A percentile compares a stretch with the other conserved stretches of the same genome.
Evolutionary conservation across 2,329 filamentous ascomycete species (phyloP).

Genomic region (Pseudogymnoascus sp.): DNA sequence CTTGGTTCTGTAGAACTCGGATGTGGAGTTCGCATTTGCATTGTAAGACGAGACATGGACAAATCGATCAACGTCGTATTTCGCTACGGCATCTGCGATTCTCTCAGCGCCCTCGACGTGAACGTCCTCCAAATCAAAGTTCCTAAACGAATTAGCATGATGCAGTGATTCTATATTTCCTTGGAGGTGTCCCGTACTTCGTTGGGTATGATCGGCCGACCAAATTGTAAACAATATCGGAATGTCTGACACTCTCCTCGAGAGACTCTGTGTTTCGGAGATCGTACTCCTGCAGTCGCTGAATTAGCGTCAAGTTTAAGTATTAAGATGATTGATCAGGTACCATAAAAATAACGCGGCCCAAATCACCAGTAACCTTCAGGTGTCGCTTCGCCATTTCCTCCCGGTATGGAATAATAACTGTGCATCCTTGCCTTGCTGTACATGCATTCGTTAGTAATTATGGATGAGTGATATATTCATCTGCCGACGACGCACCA

Average conservation of each 20-base stretch:
- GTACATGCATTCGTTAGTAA: constrained; percentile 25
- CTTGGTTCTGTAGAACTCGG: constrained; percentile 90
- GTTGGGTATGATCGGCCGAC: constrained; percentile 91
- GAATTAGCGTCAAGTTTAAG: not conserved
- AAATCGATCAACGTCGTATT: constrained; percentile 95
- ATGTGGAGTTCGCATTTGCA: constrained; percentile 67
- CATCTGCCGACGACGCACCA: constrained; percentile 42
- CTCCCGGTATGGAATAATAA: constrained; percentile 87
- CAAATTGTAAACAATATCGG: constrained; percentile 95
- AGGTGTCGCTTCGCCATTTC: constrained; percentile 97
- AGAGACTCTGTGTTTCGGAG: constrained; percentile 90
- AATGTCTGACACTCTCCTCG: constrained; percentile 92
- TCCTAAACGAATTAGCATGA: constrained; percentile 47
- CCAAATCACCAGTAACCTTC: constrained; percentile 91
- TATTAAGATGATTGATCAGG: not conserved
- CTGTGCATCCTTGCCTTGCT: constrained; percentile 91
- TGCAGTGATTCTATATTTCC: not conserved
- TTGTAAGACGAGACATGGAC: constrained; percentile 97
- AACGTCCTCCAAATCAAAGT: constrained; percentile 87
- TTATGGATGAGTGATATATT: not conserved
- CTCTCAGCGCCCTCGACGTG: constrained; percentile 87
- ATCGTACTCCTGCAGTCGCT: constrained; percentile 67
- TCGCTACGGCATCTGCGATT: constrained; percentile 87
- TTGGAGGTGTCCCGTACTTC: constrained; percentile 51
- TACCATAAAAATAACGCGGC: constrained; percentile 78